These are phyloP conservation scores for Leptographium radiaticola DNA, from an alignment of 2,329 filamentous ascomycete genomes.

Conservation along the genomic window DNA sequence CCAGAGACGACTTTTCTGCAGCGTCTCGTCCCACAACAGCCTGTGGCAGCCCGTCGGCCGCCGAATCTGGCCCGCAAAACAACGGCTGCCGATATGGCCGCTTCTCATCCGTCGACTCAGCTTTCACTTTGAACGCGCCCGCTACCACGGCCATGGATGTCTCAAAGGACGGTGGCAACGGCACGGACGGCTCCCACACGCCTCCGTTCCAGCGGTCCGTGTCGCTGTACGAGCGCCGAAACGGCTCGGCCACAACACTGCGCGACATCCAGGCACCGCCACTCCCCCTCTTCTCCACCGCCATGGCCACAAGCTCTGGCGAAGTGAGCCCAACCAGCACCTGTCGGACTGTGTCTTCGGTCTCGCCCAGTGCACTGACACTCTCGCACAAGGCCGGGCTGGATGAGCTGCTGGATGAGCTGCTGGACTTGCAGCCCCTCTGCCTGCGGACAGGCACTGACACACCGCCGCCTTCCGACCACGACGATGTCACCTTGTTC, in stretches of 20 bases:
- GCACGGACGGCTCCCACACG: conserved; percentile 4
- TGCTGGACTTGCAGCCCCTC: neutral
- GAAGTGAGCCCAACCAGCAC: conserved; percentile 8
- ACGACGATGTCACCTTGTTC: neutral
- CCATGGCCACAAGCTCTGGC: conserved; percentile 6
- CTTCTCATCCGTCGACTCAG: neutral
- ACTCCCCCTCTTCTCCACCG: neutral
- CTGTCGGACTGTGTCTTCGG: neutral
- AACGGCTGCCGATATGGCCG: neutral
- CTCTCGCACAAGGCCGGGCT: conserved; percentile 1
- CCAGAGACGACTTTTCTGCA: conserved; percentile 32
- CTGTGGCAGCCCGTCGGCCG: neutral
- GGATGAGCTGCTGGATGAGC: conserved; percentile 9
- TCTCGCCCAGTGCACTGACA: neutral
- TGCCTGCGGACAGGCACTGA: neutral
- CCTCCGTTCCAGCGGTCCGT: conserved; percentile 11
- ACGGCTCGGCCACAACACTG: conserved; percentile 8
- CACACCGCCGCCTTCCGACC: conserved; percentile 9
- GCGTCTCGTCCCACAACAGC: neutral
- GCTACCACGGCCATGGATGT: neutral
- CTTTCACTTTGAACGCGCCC: neutral
- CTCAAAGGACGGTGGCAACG: neutral
- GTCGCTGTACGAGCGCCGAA: conserved; percentile 11
- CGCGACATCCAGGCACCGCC: conserved; percentile 3
- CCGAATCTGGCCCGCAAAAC: neutral